Evolutionary conservation across 1,139 yeast genomes (phyloP), one percentile per base, ranked within the genome.

Genomic region (Debaryomycetaceae sp.): DNA sequence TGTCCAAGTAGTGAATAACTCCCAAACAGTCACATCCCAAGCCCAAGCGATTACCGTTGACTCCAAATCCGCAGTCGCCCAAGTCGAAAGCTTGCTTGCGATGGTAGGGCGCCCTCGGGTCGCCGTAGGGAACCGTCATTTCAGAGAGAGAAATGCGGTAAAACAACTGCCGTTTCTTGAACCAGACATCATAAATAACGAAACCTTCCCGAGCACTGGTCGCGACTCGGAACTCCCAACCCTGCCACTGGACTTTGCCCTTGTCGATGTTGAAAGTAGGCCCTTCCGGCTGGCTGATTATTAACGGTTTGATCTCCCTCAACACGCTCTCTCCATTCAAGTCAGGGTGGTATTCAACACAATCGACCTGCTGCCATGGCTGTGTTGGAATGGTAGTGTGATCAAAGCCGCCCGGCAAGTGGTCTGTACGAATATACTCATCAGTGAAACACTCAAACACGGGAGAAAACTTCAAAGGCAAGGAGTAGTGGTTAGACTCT

Each of bases 41-140:
- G 32, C 60, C 64, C 49, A 83, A 70, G 37, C 71, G 71, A 60
- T 83, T 81, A 45, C 85, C 93, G 41, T 71, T 73, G 39, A 65
- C 70, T 51, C 95, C 95, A 42, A 83, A 85, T 16, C 94, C 95
- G 62, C 85, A 76, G 54, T 83, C 95, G 53, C 95, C 94, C 48
- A 83, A 68, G 55, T 83, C 95, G 46, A 83, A 83, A 19, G 95
- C 95, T 65, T 81, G 92, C 62, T 83, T 83, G 65, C 94, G 74
- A 61, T 82, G 93, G 60, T 73, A 76, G 38, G 95, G 94, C 35
- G 85, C 81, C 55, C 93, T 72, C 43, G 93, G 92, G 51, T 81
- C 93, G 48, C 87, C 92, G 49, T 83, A 83, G 20, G 95, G 95
- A 37, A 83, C 95, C 23, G 93, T 80, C 95, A 83, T 83, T 58